Percentiles rank a stretch among this genome's conserved stretches.
Conservation (phyloP, 23 red algal genomes). For the Gracilaria gracilis region DNA sequence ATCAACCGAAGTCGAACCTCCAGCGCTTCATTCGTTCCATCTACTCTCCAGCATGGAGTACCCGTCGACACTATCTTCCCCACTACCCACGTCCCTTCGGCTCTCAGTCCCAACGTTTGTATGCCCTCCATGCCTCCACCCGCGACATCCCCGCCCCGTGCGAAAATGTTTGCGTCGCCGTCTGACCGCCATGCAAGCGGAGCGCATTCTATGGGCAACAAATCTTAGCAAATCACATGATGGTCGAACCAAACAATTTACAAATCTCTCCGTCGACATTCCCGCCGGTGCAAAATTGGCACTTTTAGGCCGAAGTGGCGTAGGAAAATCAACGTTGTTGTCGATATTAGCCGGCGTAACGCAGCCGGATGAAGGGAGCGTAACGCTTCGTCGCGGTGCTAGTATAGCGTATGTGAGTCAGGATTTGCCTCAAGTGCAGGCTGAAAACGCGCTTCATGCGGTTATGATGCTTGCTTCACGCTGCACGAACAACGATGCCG, state of each 20-base stretch:
- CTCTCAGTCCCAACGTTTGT: not conserved
- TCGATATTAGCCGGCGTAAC: slow-evolving; percentile 74
- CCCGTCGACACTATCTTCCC: not conserved
- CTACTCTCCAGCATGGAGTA: no score
- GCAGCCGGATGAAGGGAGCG: slow-evolving; percentile 58
- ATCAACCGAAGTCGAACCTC: no score
- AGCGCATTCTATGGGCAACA: slow-evolving; percentile 66
- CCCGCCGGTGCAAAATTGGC: slow-evolving; percentile 79
- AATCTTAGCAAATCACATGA: slow-evolving; percentile 65
- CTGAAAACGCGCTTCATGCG: slow-evolving; percentile 26
- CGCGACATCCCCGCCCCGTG: not conserved
- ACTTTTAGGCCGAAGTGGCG: slow-evolving; percentile 84
- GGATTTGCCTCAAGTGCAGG: slow-evolving; percentile 36
- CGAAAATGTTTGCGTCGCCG: not conserved
- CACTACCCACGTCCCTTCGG: no score
- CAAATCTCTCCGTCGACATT: slow-evolving; percentile 69
- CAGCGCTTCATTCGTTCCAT: no score
- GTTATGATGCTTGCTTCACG: slow-evolving; percentile 49
- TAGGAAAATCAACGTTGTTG: slow-evolving; percentile 89
- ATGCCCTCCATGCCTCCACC: not conserved
- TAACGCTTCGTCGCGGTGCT: slow-evolving; percentile 50
- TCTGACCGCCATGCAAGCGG: slow-evolving; percentile 1
- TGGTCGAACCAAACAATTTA: slow-evolving; percentile 45
- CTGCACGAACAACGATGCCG: slow-evolving; percentile 29
- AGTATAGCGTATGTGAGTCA: slow-evolving; percentile 76